Percentiles rank a stretch among this genome's conserved stretches.
Evolutionary conservation across 2,329 filamentous ascomycete species (phyloP).

Genomic region (Cordyceps cicadae): DNA sequence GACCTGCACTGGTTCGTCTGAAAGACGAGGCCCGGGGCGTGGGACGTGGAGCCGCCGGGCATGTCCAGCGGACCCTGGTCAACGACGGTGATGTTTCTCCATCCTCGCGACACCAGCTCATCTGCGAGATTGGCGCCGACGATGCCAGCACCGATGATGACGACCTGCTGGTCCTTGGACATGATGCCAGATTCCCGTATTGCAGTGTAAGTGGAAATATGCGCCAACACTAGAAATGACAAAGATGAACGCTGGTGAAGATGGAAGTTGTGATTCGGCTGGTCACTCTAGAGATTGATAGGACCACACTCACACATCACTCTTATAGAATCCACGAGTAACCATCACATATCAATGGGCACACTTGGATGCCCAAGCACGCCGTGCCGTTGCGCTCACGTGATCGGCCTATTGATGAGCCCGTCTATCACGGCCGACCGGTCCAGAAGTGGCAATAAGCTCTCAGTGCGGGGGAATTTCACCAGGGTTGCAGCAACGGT

Average conservation of each 20-base stretch:
- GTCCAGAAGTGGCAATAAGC: neutral
- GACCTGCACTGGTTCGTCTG: conserved; percentile 52
- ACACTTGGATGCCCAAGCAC: neutral
- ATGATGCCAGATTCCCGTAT: conserved; percentile 17
- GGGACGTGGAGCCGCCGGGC: conserved; percentile 58
- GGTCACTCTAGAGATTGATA: neutral
- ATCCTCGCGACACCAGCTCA: conserved; percentile 54
- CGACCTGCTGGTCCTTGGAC: conserved; percentile 35
- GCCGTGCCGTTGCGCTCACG: conserved; percentile 13
- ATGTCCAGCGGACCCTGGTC: conserved; percentile 55
- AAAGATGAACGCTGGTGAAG: neutral
- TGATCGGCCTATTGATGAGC: conserved; percentile 9
- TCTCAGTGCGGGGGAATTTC: neutral
- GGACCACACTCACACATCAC: neutral
- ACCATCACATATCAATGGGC: neutral
- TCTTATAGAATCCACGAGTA: conserved; percentile 4
- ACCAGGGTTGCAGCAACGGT: neutral
- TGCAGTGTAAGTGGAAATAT: neutral
- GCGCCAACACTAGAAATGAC: neutral
- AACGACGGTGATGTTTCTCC: conserved; percentile 55
- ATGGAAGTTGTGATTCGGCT: neutral
- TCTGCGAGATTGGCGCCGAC: conserved; percentile 57
- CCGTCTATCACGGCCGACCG: neutral
- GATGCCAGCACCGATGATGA: conserved; percentile 56
- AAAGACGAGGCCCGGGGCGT: conserved; percentile 56